These are phyloP conservation scores for Lachnellula occidentalis DNA, from an alignment of 2,329 filamentous ascomycete species.

Conservation along the genomic window DNA sequence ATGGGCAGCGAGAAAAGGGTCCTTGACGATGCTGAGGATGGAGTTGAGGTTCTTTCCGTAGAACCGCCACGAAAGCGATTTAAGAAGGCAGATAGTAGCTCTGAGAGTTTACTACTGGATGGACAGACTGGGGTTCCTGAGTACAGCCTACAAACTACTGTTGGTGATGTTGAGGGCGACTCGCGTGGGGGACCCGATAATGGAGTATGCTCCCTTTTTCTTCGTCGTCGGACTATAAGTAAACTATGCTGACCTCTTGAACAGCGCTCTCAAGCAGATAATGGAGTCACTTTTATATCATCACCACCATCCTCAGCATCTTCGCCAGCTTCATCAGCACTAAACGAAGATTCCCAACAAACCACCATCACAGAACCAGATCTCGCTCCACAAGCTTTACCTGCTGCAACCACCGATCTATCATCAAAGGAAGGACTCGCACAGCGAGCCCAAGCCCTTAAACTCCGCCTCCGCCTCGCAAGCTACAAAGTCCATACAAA, in stretches of 20 bases:
- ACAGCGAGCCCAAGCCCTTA: conserved; percentile 60
- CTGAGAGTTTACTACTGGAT: not conserved
- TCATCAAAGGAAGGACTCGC: conserved; percentile 9
- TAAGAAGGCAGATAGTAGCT: not conserved
- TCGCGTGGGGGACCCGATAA: not conserved
- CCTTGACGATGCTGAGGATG: not conserved
- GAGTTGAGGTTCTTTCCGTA: not conserved
- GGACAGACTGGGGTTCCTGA: not conserved
- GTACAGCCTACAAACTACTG: not conserved
- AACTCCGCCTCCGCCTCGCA: conserved; percentile 63
- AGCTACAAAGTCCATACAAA: conserved; percentile 72
- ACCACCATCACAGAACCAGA: conserved; percentile 23
- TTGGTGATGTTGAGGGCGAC: not conserved
- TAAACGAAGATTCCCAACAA: conserved; percentile 23
- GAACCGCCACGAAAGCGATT: not conserved
- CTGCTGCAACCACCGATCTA: not conserved
- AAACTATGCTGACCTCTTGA: not conserved
- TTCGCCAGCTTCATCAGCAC: conserved; percentile 7
- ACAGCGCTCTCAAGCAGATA: not conserved
- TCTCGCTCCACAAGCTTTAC: not conserved
- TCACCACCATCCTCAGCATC: conserved; percentile 5
- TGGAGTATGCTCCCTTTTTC: not conserved
- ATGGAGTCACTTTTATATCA: not conserved
- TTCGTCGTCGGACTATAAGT: not conserved
- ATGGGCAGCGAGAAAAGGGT: not conserved